These are phyloP conservation scores for Penicillium riverlandense DNA, from an alignment of 495 filamentous ascomycete species.

Conservation along the genomic window DNA sequence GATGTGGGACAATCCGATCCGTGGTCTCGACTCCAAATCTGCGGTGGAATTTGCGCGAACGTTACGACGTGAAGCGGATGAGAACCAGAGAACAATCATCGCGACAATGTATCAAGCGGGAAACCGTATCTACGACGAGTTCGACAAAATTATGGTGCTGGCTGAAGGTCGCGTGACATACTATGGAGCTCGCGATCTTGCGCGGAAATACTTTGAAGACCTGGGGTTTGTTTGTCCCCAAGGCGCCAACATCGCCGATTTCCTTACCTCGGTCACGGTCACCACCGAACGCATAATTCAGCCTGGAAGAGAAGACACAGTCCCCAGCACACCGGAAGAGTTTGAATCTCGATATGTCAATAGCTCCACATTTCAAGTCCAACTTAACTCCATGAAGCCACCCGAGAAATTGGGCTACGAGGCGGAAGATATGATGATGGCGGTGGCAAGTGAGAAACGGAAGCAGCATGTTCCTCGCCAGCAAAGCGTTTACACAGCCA, in stretches of 20 bases:
- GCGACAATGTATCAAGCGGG: constrained; percentile 81
- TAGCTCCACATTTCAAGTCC: constrained; percentile 54
- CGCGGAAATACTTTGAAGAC: constrained; percentile 60
- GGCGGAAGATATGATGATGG: constrained; percentile 31
- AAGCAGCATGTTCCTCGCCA: constrained; percentile 39
- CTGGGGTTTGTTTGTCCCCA: constrained; percentile 65
- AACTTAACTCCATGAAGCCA: constrained; percentile 56
- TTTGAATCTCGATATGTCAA: constrained; percentile 65
- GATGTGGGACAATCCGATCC: constrained; percentile 78
- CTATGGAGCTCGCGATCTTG: constrained; percentile 56
- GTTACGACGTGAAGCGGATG: constrained; percentile 56
- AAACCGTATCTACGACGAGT: constrained; percentile 66
- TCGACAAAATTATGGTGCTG: constrained; percentile 72
- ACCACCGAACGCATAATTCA: constrained; percentile 57
- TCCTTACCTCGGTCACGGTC: constrained; percentile 71
- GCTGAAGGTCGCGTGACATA: constrained; percentile 77
- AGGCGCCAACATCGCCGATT: constrained; percentile 70
- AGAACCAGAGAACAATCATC: constrained; percentile 58
- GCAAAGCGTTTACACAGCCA: constrained; percentile 45
- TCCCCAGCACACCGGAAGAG: constrained; percentile 67
- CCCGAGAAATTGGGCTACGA: constrained; percentile 37
- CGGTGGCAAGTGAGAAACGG: constrained; percentile 45
- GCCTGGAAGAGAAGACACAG: constrained; percentile 56
- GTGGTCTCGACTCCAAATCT: constrained; percentile 73
- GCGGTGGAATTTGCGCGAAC: constrained; percentile 72